Evolutionary conservation across 2,329 filamentous ascomycete species (phyloP).

Genomic region (Penicillium hesseltinei): DNA sequence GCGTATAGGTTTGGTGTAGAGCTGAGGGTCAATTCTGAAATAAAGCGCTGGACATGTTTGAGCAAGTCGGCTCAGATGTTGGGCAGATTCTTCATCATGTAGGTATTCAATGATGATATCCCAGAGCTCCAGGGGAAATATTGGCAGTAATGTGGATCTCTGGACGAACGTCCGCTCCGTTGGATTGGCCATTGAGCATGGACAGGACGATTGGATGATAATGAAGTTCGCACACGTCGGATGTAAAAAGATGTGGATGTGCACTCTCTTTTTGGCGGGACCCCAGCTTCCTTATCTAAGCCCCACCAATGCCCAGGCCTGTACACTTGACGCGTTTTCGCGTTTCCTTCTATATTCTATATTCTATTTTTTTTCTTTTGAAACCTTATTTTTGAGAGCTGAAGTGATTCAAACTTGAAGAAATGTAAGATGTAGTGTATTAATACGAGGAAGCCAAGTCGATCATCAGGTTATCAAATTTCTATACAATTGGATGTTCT

Average conservation of each 20-base stretch:
- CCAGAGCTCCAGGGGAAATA: slow-evolving; percentile 7
- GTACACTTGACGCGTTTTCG: neutral
- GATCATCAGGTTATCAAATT: neutral
- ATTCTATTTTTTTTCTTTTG: neutral
- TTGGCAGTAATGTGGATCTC: neutral
- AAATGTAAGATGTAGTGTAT: neutral
- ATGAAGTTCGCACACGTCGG: neutral
- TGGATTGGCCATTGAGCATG: neutral
- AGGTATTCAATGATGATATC: slow-evolving; percentile 8
- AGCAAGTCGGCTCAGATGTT: slow-evolving; percentile 4
- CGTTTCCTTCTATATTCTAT: no score
- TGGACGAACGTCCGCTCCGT: neutral
- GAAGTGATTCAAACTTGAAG: neutral
- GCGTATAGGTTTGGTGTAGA: neutral
- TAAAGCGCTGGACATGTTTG: neutral
- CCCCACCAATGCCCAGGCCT: neutral
- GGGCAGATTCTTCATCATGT: neutral
- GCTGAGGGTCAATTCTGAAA: neutral
- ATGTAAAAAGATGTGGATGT: neutral
- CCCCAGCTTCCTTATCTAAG: slow-evolving; percentile 5
- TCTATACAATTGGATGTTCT: neutral
- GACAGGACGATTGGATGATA: neutral
- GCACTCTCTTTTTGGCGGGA: neutral
- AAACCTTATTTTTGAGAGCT: neutral
- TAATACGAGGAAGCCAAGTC: neutral